Percentiles rank a stretch among this genome's conserved stretches.
phyloP scores from a whole-genome alignment of 225 moss, liverwort and hornwort genomes.

The Sphagnum contortum region DNA sequence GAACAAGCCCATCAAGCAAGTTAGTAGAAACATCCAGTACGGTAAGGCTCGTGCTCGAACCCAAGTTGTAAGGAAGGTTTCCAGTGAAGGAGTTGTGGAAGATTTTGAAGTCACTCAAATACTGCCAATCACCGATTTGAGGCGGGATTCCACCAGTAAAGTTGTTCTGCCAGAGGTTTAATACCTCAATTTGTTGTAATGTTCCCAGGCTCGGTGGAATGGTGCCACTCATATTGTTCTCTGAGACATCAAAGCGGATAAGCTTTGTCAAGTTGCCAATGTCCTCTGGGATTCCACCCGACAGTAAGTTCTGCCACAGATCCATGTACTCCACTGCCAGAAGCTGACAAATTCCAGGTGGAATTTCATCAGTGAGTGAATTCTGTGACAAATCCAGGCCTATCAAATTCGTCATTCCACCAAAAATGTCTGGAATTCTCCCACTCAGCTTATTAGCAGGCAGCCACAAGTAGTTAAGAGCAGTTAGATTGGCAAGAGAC shows the following conservation, averaged over 20 bases:
- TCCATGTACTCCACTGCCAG: slow-evolving; percentile 14
- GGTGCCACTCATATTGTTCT: slow-evolving; percentile 50
- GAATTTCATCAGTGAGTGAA: slow-evolving; percentile 40
- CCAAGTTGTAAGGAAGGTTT: slow-evolving; percentile 41
- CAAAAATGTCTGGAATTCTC: slow-evolving; percentile 46
- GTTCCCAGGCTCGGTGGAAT: slow-evolving; percentile 40
- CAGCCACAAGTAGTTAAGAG: slow-evolving; percentile 39
- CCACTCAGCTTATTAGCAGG: slow-evolving; percentile 37
- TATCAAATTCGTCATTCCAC: slow-evolving; percentile 37
- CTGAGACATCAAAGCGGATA: slow-evolving; percentile 45
- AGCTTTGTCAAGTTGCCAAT: slow-evolving; percentile 41
- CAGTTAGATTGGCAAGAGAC: slow-evolving; percentile 26
- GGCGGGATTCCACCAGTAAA: slow-evolving; percentile 51
- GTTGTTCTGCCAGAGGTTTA: slow-evolving; percentile 48
- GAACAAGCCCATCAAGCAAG: slow-evolving; percentile 40
- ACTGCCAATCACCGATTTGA: slow-evolving; percentile 36
- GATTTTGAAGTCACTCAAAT: slow-evolving; percentile 41
- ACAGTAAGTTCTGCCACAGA: slow-evolving; percentile 44
- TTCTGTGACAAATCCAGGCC: slow-evolving; percentile 58
- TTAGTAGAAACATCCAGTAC: slow-evolving; percentile 73
- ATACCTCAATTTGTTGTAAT: slow-evolving; percentile 30
- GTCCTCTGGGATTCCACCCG: slow-evolving; percentile 50
- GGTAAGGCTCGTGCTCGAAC: slow-evolving; percentile 26
- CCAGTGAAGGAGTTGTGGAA: slow-evolving; percentile 59
- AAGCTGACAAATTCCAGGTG: slow-evolving; percentile 16